These are phyloP conservation scores for Trichoderma sp. DNA, from an alignment of 2,329 filamentous ascomycete species.

Conservation along the genomic window DNA sequence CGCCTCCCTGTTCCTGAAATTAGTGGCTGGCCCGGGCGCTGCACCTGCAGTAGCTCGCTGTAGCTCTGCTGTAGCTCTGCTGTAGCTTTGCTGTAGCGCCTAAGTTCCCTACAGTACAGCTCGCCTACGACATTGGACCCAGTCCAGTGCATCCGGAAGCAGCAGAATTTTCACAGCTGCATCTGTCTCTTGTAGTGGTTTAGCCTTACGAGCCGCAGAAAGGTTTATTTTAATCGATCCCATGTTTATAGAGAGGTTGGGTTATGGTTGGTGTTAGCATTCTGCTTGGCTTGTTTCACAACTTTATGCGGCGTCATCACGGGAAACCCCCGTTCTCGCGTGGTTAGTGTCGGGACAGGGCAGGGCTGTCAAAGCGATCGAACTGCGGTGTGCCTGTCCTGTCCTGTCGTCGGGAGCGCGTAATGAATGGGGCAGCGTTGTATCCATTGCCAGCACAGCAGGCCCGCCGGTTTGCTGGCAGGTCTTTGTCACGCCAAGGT, in stretches of 20 bases:
- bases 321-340: neutral
- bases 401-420: neutral
- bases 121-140: neutral
- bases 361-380: neutral
- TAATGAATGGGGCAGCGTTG: neutral
- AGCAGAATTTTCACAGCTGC: neutral
- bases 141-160: neutral
- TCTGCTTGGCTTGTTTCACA: neutral
- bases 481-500: neutral
- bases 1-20: slow-evolving; percentile 15
- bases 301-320: neutral
- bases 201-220: neutral
- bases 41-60: slow-evolving; percentile 13
- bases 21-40: neutral
- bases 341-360: neutral
- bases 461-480: slow-evolving; percentile 1
- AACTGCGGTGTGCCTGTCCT: neutral
- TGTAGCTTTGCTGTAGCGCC: neutral
- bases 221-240: neutral
- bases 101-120: neutral
- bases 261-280: neutral
- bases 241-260: neutral
- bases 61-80: neutral
- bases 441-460: slow-evolving; percentile 6
- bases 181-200: neutral